These are phyloP conservation scores for Phytopythium kandeliae DNA, from an alignment of 352 stramenopile genomes.

Conservation along the genomic window DNA sequence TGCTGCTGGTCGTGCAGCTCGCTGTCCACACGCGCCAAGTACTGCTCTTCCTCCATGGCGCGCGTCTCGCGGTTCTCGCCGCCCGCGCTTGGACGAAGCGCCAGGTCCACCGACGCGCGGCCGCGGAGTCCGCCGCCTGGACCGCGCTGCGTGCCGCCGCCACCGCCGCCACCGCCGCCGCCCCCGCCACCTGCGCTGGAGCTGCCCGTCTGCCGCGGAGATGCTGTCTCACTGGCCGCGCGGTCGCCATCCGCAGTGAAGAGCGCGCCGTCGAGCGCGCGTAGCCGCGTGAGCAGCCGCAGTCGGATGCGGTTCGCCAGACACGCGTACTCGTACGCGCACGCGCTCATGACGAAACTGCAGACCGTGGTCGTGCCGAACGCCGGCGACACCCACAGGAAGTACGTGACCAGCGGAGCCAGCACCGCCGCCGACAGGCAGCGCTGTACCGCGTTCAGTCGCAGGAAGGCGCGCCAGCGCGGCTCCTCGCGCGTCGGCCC, in stretches of 20 bases:
- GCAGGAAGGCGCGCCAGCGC: conserved; percentile 16
- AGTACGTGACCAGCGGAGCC: conserved; percentile 58
- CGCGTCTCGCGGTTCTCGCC: conserved; percentile 6
- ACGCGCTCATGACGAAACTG: conserved; percentile 54
- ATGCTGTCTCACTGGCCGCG: conserved; percentile 14
- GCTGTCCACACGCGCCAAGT: conserved; percentile 19
- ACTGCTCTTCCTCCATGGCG: conserved; percentile 14
- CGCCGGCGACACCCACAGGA: conserved; percentile 65
- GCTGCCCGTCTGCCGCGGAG: neutral
- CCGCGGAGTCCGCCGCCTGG: conserved; percentile 3
- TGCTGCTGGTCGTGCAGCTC: conserved; percentile 20
- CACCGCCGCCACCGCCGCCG: conserved; percentile 16
- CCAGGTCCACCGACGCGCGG: conserved; percentile 2
- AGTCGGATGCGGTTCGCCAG: conserved; percentile 60
- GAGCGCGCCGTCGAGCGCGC: conserved; percentile 14
- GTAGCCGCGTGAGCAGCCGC: conserved; percentile 31
- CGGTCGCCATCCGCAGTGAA: neutral
- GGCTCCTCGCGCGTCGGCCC: neutral
- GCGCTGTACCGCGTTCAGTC: conserved; percentile 55
- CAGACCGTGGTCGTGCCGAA: conserved; percentile 64
- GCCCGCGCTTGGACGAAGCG: neutral
- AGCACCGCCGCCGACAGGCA: conserved; percentile 53
- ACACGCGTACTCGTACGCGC: conserved; percentile 74
- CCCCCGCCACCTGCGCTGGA: conserved; percentile 16
- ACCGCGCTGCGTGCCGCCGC: too few species aligned